A percentile compares a stretch with the other conserved stretches of the same genome.
These are phyloP conservation scores for Typha latifolia DNA, from an alignment of 176 grass and related monocot species.

Conservation along the genomic window DNA sequence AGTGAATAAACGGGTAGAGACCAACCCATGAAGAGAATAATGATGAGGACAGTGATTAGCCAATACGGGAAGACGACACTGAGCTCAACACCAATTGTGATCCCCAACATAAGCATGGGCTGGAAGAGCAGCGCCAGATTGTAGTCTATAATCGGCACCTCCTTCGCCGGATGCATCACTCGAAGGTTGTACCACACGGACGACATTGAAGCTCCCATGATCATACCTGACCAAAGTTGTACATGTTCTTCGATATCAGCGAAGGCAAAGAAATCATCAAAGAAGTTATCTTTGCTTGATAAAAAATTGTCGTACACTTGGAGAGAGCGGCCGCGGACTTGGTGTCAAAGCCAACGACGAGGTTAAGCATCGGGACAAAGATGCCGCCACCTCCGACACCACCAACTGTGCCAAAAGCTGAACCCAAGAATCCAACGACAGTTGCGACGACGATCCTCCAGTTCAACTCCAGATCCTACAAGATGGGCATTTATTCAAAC, in stretches of 20 bases:
- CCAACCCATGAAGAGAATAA: slow-evolving; percentile 81
- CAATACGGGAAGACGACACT: slow-evolving; percentile 94
- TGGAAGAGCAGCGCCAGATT: slow-evolving; percentile 90
- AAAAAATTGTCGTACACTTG: slow-evolving; percentile 48
- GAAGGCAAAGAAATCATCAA: not conserved
- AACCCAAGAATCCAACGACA: slow-evolving; percentile 80
- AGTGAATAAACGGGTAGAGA: not conserved
- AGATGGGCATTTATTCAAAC: not conserved
- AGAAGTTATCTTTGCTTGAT: not conserved
- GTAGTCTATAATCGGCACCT: slow-evolving; percentile 88
- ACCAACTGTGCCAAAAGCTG: slow-evolving; percentile 89
- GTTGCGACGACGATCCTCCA: slow-evolving; percentile 67
- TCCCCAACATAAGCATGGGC: slow-evolving; percentile 97
- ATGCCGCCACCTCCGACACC: slow-evolving; percentile 95
- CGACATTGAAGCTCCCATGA: slow-evolving; percentile 88
- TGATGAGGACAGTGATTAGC: slow-evolving; percentile 96
- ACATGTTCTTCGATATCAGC: not conserved
- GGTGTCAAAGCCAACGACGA: slow-evolving; percentile 92
- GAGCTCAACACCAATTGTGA: slow-evolving; percentile 92
- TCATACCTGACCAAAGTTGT: slow-evolving; percentile 53
- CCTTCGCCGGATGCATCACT: slow-evolving; percentile 82
- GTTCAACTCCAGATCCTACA: slow-evolving; percentile 65
- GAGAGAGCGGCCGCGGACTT: slow-evolving; percentile 94
- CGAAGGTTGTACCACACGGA: slow-evolving; percentile 98
- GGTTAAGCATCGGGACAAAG: slow-evolving; percentile 94